A percentile compares a stretch with the other conserved stretches of the same genome.
Conservation (phyloP, 768 basidiomycete genomes). For the Tricholoma sp. region DNA sequence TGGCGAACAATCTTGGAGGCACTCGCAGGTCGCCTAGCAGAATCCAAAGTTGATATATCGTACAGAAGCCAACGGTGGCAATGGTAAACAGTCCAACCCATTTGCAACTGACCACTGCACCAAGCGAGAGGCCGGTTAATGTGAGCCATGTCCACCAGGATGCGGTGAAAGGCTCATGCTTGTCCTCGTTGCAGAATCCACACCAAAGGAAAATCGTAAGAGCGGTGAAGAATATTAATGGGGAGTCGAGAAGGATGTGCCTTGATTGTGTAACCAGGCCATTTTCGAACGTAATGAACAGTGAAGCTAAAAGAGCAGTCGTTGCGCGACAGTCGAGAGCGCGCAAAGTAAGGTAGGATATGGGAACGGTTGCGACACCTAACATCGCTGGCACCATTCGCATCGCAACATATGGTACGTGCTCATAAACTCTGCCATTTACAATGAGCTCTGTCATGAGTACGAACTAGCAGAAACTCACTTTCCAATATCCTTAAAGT, state of each 20-base stretch:
- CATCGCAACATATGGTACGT: conserved; percentile 96
- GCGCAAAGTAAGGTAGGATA: conserved; percentile 91
- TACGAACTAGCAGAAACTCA: conserved; percentile 31
- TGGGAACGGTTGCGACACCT: conserved; percentile 84
- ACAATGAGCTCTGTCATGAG: not conserved
- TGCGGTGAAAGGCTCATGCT: conserved; percentile 73
- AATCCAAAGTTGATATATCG: conserved; percentile 81
- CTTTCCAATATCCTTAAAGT: conserved; percentile 98
- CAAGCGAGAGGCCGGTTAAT: conserved; percentile 83
- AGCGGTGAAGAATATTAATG: conserved; percentile 97
- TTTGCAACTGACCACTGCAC: conserved; percentile 91
- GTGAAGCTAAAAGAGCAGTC: conserved; percentile 84
- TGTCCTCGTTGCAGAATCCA: conserved; percentile 90
- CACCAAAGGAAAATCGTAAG: conserved; percentile 84
- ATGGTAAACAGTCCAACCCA: conserved; percentile 99
- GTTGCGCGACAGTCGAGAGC: conserved; percentile 88
- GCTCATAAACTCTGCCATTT: conserved; percentile 61
- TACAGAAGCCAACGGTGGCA: conserved; percentile 85
- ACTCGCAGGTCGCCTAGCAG: conserved; percentile 85
- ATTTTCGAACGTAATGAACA: conserved; percentile 96
- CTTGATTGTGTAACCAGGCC: conserved; percentile 93
- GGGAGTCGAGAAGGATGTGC: conserved; percentile 95
- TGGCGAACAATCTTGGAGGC: conserved; percentile 65
- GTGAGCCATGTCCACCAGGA: conserved; percentile 93
- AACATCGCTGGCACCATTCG: conserved; percentile 89